Evolutionary conservation across 805 yeast genomes (phyloP), one percentile per base, ranked within the genome.

Genomic region (Wickerhamiella shivajii): DNA sequence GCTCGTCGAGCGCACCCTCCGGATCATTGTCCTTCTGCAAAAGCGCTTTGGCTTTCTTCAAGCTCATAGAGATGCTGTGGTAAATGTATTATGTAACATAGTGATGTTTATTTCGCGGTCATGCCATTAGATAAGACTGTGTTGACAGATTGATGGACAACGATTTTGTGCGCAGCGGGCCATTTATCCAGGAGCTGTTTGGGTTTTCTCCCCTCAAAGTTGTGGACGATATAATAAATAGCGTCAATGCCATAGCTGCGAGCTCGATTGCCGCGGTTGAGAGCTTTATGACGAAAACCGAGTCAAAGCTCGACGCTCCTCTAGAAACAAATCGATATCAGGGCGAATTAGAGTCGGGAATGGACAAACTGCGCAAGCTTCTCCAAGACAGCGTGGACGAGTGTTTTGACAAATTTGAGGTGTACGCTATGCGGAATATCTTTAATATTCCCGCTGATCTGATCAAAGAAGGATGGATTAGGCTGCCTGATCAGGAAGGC

Each of bases 191-290:
- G 1, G 95, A 84, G 55, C 94, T 84, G 50, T 58, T 85, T 22
- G 93, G 80, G 22, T 80, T 69, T 47, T 78, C 90, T 6, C 93
- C 95, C 0, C 66, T 83, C 7, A 69, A 85, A 1, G 57, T 84
- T 10, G 66, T 85, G 5, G 96, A 85, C 46, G 93, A 81, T 47
- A 75, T 85, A 9, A 80, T 84, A 44, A 83, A 84, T 53, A 79
- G 83, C 1, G 90, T 81, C 16, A 84, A 84, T 48, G 83, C 74
- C 33, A 70, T 81, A 18, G 67, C 83, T 73, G 77, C 78, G 56
- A 74, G 76, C 44, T 78, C 93, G 48, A 74, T 85, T 0, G 69
- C 68, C 29, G 92, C 81, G 1, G 66, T 85, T 56, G 92, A 80
- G 50, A 64, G 64, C 19, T 76, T 74, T 42, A 55, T 85, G 17